Percentiles rank a stretch among this genome's conserved stretches.
Conservation (phyloP, 1,284 basidiomycete species). For the Cutaneotrichosporon sp. region DNA sequence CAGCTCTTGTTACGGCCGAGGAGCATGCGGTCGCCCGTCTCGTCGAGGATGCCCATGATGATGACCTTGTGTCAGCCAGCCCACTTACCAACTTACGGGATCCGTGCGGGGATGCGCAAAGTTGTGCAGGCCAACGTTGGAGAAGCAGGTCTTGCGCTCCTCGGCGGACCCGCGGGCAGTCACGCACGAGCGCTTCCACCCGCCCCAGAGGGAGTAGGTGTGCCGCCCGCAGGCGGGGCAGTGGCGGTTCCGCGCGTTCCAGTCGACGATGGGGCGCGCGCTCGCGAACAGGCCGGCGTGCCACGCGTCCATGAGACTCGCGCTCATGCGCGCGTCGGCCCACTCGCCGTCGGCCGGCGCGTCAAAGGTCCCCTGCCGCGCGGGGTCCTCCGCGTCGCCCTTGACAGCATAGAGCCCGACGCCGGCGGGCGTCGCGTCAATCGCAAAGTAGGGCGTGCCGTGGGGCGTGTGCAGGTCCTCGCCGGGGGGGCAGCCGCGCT, state of each 20-base stretch:
- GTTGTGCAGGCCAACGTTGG: conserved; percentile 79
- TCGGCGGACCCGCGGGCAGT: conserved; percentile 56
- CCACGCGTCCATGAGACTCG: conserved; percentile 53
- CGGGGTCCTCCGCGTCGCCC: not conserved
- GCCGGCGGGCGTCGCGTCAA: conserved; percentile 62
- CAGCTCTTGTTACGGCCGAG: conserved; percentile 70
- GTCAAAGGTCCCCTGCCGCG: not conserved
- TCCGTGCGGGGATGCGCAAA: conserved; percentile 87
- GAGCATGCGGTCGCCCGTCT: conserved; percentile 75
- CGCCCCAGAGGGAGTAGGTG: conserved; percentile 87
- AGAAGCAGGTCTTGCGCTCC: conserved; percentile 43
- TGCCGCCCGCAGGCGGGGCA: conserved; percentile 83
- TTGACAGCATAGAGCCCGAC: conserved; percentile 54
- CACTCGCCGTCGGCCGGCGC: conserved; percentile 59
- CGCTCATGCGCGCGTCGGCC: conserved; percentile 67
- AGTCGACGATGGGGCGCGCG: conserved; percentile 79
- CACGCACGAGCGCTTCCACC: conserved; percentile 88
- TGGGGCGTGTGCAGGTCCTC: conserved; percentile 62
- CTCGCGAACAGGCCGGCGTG: conserved; percentile 73
- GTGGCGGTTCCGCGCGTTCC: conserved; percentile 88
- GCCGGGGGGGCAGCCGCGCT: conserved; percentile 59
- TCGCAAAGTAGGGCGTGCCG: conserved; percentile 74
- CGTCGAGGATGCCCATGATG: conserved; percentile 84
- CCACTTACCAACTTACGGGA: no score
- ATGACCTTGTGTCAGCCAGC: no score